Evolutionary conservation across 2,329 filamentous ascomycete species (phyloP).

Genomic region (Diaporthe sp.): DNA sequence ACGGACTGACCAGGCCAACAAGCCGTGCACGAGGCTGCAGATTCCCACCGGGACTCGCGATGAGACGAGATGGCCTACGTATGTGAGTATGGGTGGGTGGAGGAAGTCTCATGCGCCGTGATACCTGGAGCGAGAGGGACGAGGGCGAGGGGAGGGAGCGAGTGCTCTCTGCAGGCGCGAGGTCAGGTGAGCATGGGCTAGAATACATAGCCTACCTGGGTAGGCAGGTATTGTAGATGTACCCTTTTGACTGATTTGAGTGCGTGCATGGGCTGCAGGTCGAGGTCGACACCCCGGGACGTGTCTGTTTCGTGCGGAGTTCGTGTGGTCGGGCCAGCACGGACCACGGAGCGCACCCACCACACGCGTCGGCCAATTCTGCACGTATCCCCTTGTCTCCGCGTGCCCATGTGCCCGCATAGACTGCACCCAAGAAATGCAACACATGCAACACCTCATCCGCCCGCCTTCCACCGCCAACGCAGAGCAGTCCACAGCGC

Average conservation of each 20-base stretch:
- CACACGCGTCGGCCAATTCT: slow-evolving; percentile 24
- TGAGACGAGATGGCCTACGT: not conserved
- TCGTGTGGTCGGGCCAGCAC: slow-evolving; percentile 30
- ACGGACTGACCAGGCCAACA: not conserved
- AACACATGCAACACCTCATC: not conserved
- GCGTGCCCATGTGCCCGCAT: not conserved
- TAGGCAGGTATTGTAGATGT: slow-evolving; percentile 40
- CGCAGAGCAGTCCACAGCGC: not conserved
- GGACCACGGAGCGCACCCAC: not conserved
- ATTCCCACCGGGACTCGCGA: not conserved
- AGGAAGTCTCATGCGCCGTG: slow-evolving; percentile 3
- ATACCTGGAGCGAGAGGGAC: not conserved
- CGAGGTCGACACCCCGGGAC: slow-evolving; percentile 42
- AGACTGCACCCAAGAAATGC: not conserved
- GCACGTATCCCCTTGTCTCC: not conserved
- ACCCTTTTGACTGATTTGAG: slow-evolving; percentile 43
- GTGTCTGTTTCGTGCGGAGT: slow-evolving; percentile 42
- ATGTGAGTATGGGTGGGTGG: not conserved
- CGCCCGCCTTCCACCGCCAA: not conserved
- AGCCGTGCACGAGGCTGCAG: not conserved
- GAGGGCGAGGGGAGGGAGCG: slow-evolving; percentile 2
- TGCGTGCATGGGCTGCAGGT: slow-evolving; percentile 48
- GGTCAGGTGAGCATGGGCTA: slow-evolving; percentile 35
- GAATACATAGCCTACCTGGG: not conserved
- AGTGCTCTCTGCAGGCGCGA: slow-evolving; percentile 28